phyloP scores from a whole-genome alignment of 768 basidiomycete genomes.

The Agaricus subrufescens region DNA sequence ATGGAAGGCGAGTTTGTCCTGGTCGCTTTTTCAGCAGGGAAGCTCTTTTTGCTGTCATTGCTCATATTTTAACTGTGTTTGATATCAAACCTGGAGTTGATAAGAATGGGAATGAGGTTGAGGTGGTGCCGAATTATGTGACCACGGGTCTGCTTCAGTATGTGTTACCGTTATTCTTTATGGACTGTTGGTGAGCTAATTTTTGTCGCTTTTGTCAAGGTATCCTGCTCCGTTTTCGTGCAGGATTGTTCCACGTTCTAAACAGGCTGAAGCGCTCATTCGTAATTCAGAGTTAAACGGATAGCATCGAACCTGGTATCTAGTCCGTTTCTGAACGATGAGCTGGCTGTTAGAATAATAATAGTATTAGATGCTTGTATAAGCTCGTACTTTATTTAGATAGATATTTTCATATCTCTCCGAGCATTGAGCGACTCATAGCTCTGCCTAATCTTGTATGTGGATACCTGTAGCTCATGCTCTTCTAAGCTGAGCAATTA shows the following conservation, averaged over 20 bases:
- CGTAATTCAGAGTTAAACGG: background rate
- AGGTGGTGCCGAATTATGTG: background rate
- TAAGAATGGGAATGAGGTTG: conserved; percentile 7
- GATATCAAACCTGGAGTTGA: conserved; percentile 15
- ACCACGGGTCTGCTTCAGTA: background rate
- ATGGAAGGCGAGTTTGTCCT: conserved; percentile 20
- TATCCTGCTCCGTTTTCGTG: conserved; percentile 3
- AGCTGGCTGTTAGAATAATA: no score
- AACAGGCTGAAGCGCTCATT: conserved; percentile 1
- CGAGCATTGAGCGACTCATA: no score
- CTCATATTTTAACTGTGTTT: conserved; percentile 17
- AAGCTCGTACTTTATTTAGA: no score
- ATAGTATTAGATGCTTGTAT: no score
- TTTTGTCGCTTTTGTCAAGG: background rate
- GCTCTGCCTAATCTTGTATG: no score
- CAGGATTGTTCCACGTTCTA: conserved; percentile 8
- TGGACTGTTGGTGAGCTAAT: no score
- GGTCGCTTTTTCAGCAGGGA: conserved; percentile 20
- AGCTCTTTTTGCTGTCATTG: conserved; percentile 14
- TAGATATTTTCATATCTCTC: no score
- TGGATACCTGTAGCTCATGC: no score
- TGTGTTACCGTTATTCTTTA: background rate
- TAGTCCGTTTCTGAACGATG: no score
- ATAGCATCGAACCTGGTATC: background rate
- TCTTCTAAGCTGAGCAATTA: no score